Base-by-base conservation (phyloP, 225 moss, liverwort and hornwort genomes). In the Climacium dendroides region DNA sequence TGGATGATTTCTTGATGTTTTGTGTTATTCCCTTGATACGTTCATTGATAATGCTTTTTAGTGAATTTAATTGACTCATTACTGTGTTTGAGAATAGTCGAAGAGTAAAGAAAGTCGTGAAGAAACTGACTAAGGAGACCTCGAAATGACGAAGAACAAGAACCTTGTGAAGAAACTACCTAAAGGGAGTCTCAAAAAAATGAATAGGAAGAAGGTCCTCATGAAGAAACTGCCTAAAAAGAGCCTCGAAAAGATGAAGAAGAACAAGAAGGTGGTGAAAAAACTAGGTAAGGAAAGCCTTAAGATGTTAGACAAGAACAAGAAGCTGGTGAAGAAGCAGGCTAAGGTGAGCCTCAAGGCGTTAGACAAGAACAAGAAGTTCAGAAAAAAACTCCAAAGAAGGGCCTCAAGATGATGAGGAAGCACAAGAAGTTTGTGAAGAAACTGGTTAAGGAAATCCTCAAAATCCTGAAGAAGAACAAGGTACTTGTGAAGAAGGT, bases 401-500 rank as follows among this genome's bases (percentile, higher is more conserved):
- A 74, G 48, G 48, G 32, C 74, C 19, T 74, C 5, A 74, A 74
- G 48, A 20, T 74, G 48, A 48, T 84, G 84, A 74, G 66, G 85
- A 85, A 85, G 85, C 32, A 77, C 41, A 85, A 65, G 15, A 65
- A 77, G 65, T 12, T 65, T 64, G 65, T 77, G 65, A 85, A 77
- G 65, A 85, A 85, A 32, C 13, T 85, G 6, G 54, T 64, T 1
- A 78, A 65, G 78, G 89, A 93, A 67, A 91, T 89, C 77, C 53
- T 94, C 25, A 94, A 93, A 71, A 89, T 79, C 43, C 64, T 92
- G 79, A 91, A 93, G 83, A 93, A 92, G 90, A 93, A 90, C 35
- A 92, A 92, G 87, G 86, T 87, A 83, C 78, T 94, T 1, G 91
- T 93, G 79, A 94, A 92, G 90, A 92, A 93, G 85, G 34, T 94